These are phyloP conservation scores for Fraxinus sp. DNA, from an alignment of 305 asterid genomes.

Conservation along the genomic window DNA sequence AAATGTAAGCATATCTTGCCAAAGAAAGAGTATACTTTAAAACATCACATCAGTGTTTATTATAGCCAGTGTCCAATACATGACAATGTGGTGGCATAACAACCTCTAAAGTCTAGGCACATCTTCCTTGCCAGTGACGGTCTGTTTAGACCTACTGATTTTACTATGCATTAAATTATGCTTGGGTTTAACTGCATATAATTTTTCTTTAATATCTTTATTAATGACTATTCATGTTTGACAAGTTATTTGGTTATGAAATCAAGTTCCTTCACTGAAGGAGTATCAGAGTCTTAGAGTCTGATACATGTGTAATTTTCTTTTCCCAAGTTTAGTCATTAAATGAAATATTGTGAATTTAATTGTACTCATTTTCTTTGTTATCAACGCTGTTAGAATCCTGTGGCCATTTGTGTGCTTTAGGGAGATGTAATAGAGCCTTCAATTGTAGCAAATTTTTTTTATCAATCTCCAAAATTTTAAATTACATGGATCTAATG, in stretches of 20 bases:
- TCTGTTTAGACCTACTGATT: not conserved
- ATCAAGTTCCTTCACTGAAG: not conserved
- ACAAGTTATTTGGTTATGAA: not conserved
- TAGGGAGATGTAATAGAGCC: not conserved
- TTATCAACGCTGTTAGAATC: conserved; percentile 1
- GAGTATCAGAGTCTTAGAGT: not conserved
- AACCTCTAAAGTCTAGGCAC: not conserved
- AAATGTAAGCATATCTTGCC: not conserved
- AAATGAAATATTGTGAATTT: too few species aligned
- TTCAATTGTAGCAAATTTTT: not conserved
- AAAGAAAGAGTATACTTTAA: not conserved
- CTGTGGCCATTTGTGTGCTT: not conserved
- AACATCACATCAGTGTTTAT: not conserved
- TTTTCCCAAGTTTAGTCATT: too few species aligned
- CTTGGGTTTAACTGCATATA: not conserved
- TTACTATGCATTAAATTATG: not conserved
- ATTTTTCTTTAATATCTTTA: not conserved
- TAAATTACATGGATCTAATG: not conserved
- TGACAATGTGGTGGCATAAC: not conserved
- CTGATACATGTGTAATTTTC: not conserved
- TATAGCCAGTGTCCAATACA: not conserved
- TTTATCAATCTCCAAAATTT: not conserved
- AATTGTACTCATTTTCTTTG: not conserved
- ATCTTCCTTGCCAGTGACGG: not conserved
- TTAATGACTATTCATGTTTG: not conserved